Evolutionary conservation across 2,329 filamentous ascomycete species (phyloP), one percentile per base, ranked within the genome.

Genomic region (Exophiala phaeomuriformis): DNA sequence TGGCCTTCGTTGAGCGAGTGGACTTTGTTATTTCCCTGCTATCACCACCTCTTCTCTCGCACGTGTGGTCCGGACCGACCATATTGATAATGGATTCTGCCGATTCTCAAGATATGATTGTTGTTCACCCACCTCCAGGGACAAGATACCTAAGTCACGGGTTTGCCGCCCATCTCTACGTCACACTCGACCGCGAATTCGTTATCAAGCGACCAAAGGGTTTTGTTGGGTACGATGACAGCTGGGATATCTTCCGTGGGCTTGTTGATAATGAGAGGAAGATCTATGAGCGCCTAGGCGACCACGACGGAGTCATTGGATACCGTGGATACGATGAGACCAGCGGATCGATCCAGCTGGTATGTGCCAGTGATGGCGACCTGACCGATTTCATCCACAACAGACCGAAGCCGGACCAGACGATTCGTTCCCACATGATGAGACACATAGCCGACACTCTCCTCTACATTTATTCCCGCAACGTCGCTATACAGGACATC

Each of bases 271-370:
- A 44, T 28, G 41, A 44, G 41, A 12, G 41, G 36, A n/a, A 7
- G 29, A 61, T 61, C 30, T 61, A 61, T 31, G 59, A 61, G 36
- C 57, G 55, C 30, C 47, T 61, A 8, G 59, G 59, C 3, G 28
- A 2, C 8, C 58, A 60, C 41, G 52, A 56, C 12, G 57, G 59
- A 10, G 51, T 61, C 40, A 49, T 61, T 35, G 9, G n/a, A 5
- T 61, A 61, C 39, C 29, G 46, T 29, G 59, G 59, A 40, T 35
- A 47, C 32, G 35, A 28, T 0, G 47, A 57, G 9, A 44, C 56
- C 3, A 36, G 43, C 12, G 58, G 59, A 8, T 55, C 58, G 12
- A 59, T 61, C 10, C 51, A 55, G 48, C n/a, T 61, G 42, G 36
- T 8, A n/a, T 39, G 19, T n/a, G 36, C 36, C 36, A 39, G 10